phyloP scores from a whole-genome alignment of 2,329 filamentous ascomycete genomes.

The Mollisiaceae sp. region DNA sequence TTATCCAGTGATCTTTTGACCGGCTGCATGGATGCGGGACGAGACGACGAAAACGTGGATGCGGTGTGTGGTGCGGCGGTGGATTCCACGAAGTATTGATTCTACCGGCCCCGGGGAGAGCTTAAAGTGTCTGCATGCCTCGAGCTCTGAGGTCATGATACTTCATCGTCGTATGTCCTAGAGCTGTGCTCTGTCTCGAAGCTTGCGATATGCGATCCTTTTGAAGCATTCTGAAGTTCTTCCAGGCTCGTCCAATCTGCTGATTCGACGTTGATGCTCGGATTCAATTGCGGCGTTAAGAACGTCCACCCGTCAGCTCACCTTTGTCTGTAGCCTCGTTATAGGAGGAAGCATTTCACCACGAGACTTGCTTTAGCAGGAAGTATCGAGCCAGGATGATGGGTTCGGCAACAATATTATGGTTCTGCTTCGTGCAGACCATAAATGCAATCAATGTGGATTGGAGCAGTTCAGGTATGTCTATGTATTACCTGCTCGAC shows the following conservation, averaged over 20 bases:
- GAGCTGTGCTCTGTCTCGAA: not conserved
- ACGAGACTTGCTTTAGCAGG: not conserved
- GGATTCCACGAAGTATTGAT: not conserved
- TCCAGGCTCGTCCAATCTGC: not conserved
- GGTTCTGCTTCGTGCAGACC: not conserved
- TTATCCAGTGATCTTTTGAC: slow-evolving; percentile 3
- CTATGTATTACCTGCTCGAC: not conserved
- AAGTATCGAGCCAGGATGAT: not conserved
- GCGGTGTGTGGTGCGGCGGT: not conserved
- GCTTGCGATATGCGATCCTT: not conserved
- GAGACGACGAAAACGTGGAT: not conserved
- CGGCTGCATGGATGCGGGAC: not conserved
- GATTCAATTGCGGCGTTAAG: not conserved
- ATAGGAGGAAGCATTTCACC: not conserved
- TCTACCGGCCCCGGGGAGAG: not conserved
- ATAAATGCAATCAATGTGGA: slow-evolving; percentile 23
- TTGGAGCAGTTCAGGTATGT: slow-evolving; percentile 4
- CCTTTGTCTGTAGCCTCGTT: not conserved
- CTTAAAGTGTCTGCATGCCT: slow-evolving; percentile 4
- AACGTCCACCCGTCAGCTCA: slow-evolving; percentile 2
- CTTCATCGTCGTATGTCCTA: not conserved
- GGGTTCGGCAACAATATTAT: not conserved
- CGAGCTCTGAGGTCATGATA: not conserved
- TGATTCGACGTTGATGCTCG: not conserved
- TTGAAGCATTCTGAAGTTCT: not conserved